Evolutionary conservation across 441 rosid genomes (phyloP), one percentile per base, ranked within the genome.

Genomic region (Flueggea neowawraea): DNA sequence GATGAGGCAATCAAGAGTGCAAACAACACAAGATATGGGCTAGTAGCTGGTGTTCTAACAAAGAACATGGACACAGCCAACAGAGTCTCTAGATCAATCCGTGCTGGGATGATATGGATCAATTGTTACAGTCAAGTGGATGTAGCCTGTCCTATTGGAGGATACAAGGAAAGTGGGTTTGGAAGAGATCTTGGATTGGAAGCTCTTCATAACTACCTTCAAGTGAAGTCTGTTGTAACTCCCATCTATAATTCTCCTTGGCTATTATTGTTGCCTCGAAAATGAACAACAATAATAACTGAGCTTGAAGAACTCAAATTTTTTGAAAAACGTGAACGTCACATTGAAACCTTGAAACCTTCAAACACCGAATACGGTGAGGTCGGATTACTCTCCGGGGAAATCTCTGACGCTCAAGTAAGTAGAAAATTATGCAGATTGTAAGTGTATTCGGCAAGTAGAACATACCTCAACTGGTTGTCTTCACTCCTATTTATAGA

Each of bases 101-200:
- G 71, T 16, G 93, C 57, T 4, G 96, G 94, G 9, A 69, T 69
- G 1, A 89, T 89, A 5, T 89, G 96, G 96, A 43, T 89, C 14
- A 87, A 89, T 64, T 83, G 93, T 77, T 89, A 52, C 28, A 83
- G 83, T 66, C 63, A 73, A 47, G 75, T 89, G 15, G 96, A 89
- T 70, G 80, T 79, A 9, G 72, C 86, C 0, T 82, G 83, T 58
- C 96, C 96, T 16, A 84, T 83, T 52, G 97, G 95, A 41, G 97
- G 97, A 54, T 90, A 84, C 75, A 88, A 91, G 74, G 83, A 83
- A 91, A 91, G 93, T 49, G 96, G 96, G 45, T 76, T 75, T 0
- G 95, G 91, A 15, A 84, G 91, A 73, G 93, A 88, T 63, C 81
- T 83, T 75, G 85, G 97, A 53, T 52, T 82, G 57, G 78, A 86